A percentile compares a stretch with the other conserved stretches of the same genome.
phyloP scores from a whole-genome alignment of 352 stramenopile genomes.

The Globisporangium emineosum region DNA sequence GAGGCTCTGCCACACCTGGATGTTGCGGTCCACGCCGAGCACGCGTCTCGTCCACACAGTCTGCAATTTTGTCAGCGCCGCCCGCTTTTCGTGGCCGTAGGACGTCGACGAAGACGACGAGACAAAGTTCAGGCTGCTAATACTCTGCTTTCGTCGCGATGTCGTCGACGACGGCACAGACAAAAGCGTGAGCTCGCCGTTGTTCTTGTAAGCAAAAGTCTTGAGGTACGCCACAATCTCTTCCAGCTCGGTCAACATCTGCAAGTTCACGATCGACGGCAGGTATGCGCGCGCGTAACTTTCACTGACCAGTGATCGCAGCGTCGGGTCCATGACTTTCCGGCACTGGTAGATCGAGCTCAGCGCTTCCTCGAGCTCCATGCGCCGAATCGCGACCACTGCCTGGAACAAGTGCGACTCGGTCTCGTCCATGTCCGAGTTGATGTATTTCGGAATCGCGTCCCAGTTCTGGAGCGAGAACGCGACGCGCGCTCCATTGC shows the following conservation, averaged over 20 bases:
- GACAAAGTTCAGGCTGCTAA: conserved; percentile 79
- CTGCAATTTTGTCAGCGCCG: conserved; percentile 71
- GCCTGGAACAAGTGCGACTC: conserved; percentile 84
- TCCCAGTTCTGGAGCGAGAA: conserved; percentile 87
- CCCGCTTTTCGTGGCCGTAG: conserved; percentile 72
- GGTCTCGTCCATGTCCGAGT: conserved; percentile 85
- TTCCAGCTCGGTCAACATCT: conserved; percentile 97
- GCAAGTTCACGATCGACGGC: conserved; percentile 95
- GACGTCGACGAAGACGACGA: conserved; percentile 69
- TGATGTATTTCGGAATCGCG: conserved; percentile 81
- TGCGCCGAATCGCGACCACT: conserved; percentile 93
- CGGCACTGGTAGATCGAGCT: conserved; percentile 92
- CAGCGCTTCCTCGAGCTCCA: conserved; percentile 92
- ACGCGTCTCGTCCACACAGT: conserved; percentile 87
- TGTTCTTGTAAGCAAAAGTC: conserved; percentile 75
- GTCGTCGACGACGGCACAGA: conserved; percentile 37
- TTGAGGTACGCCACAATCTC: conserved; percentile 87
- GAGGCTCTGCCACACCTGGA: conserved; percentile 93
- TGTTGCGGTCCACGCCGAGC: conserved; percentile 93
- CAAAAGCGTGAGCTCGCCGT: conserved; percentile 70
- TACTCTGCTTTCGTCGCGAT: conserved; percentile 65
- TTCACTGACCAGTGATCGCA: conserved; percentile 96
- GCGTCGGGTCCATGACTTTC: conserved; percentile 94
- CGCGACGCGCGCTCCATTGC: conserved; percentile 71
- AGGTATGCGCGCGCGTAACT: conserved; percentile 97